Evolutionary conservation across 164 flowering plant species (phyloP).

Genomic region (Saururus chinensis): DNA sequence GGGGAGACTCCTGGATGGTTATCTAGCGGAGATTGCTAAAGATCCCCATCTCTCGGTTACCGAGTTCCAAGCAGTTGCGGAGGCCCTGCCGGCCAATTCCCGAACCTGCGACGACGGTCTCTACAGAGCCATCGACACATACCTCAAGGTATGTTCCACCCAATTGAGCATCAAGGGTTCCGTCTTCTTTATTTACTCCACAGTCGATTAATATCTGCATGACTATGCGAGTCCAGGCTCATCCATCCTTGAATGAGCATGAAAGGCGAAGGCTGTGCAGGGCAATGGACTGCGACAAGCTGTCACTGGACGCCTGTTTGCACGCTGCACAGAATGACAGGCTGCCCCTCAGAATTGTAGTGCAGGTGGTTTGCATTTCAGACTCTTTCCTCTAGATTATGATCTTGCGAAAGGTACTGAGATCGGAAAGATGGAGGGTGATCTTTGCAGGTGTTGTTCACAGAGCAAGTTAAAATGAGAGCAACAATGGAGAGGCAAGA

Average conservation of each 20-base stretch:
- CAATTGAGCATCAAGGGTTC: not conserved
- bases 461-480: conserved; percentile 75
- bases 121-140: conserved; percentile 81
- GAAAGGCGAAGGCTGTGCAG: conserved; percentile 68
- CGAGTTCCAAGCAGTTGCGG: conserved; percentile 62
- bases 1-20: conserved; percentile 59
- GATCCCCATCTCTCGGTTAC: conserved; percentile 56
- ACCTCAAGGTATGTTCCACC: conserved; percentile 50
- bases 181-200: not conserved
- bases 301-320: conserved; percentile 75
- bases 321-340: conserved; percentile 93
- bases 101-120: conserved; percentile 74
- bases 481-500: conserved; percentile 27
- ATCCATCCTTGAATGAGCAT: conserved; percentile 58
- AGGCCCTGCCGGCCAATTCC: conserved; percentile 48
- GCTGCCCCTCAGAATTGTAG: conserved; percentile 57
- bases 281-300: conserved; percentile 59
- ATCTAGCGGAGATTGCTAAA: conserved; percentile 70
- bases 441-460: conserved; percentile 43
- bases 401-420: not conserved
- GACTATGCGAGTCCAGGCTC: conserved; percentile 29
- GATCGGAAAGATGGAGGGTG: not conserved
- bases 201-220: not conserved
- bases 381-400: no score
- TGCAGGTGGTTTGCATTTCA: conserved; percentile 41